These are phyloP conservation scores for Lactarius pseudohatsudake DNA, from an alignment of 768 basidiomycete genomes.

Conservation along the genomic window DNA sequence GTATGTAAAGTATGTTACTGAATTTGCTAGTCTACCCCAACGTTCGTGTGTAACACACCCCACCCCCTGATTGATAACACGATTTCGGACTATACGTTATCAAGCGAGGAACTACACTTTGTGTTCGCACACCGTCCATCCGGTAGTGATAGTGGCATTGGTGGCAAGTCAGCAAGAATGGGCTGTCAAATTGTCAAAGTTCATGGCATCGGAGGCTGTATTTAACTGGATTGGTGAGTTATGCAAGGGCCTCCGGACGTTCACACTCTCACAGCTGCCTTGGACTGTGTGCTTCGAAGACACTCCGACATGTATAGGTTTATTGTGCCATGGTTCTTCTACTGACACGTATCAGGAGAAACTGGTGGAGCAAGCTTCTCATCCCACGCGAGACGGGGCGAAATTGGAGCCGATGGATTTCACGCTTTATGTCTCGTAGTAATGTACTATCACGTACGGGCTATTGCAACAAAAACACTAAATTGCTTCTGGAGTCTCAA, in stretches of 20 bases:
- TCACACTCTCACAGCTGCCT: not conserved
- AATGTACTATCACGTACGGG: too few species aligned
- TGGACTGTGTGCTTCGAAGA: not conserved
- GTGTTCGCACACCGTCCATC: not conserved
- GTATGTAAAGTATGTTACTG: conserved; percentile 20
- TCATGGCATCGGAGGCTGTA: too few species aligned
- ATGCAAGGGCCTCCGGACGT: too few species aligned
- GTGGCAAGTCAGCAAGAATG: not conserved
- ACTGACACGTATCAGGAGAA: not conserved
- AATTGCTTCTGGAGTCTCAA: too few species aligned
- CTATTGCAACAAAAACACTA: too few species aligned
- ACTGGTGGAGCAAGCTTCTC: not conserved
- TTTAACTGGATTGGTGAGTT: too few species aligned
- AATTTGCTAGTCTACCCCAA: conserved; percentile 6
- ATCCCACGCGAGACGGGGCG: not conserved
- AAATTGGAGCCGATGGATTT: not conserved
- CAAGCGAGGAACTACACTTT: not conserved
- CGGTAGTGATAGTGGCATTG: not conserved
- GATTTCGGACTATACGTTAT: not conserved
- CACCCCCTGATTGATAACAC: not conserved
- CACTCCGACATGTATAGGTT: not conserved
- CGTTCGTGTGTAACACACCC: not conserved
- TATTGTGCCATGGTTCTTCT: not conserved
- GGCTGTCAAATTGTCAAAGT: not conserved
- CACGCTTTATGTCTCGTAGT: not conserved